Percentiles rank a stretch among this genome's conserved stretches.
Conservation (phyloP, 2,329 filamentous ascomycete genomes). For the Didymosphaeria variabile region DNA sequence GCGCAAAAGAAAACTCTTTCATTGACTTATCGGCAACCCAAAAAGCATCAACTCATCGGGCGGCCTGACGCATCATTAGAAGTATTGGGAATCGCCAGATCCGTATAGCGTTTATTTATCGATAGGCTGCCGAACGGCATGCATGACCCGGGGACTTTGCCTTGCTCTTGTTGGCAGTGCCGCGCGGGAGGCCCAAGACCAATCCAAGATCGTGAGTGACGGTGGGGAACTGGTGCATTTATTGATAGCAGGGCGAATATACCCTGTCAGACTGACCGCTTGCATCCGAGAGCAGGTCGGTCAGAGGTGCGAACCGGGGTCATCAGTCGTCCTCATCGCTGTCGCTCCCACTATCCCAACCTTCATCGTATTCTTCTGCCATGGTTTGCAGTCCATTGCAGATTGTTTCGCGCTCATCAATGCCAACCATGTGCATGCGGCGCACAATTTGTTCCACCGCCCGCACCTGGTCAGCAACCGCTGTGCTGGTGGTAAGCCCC, state of each 20-base stretch:
- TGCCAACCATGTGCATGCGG: slow-evolving; percentile 66
- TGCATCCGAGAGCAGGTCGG: not conserved
- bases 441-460: slow-evolving; percentile 70
- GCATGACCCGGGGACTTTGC: not conserved
- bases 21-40: not conserved
- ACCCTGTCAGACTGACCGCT: slow-evolving; percentile 11
- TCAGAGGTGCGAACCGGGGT: not conserved
- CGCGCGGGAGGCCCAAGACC: slow-evolving; percentile 5
- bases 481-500: slow-evolving; percentile 76
- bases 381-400: slow-evolving; percentile 82
- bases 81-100: slow-evolving; percentile 13
- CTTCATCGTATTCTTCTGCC: slow-evolving; percentile 87
- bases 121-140: slow-evolving; percentile 12
- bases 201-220: slow-evolving; percentile 2
- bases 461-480: slow-evolving; percentile 74
- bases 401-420: slow-evolving; percentile 87
- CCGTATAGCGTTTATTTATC: slow-evolving; percentile 6
- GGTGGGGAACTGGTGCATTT: slow-evolving; percentile 16
- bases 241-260: slow-evolving; percentile 23
- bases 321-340: slow-evolving; percentile 71
- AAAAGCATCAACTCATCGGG: not conserved
- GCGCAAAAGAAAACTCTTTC: not conserved
- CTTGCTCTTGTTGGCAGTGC: slow-evolving; percentile 4
- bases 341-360: slow-evolving; percentile 75
- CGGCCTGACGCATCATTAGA: slow-evolving; percentile 11